phyloP scores from a whole-genome alignment of 1,284 basidiomycete species.

The Cutaneotrichosporon mucoides region DNA sequence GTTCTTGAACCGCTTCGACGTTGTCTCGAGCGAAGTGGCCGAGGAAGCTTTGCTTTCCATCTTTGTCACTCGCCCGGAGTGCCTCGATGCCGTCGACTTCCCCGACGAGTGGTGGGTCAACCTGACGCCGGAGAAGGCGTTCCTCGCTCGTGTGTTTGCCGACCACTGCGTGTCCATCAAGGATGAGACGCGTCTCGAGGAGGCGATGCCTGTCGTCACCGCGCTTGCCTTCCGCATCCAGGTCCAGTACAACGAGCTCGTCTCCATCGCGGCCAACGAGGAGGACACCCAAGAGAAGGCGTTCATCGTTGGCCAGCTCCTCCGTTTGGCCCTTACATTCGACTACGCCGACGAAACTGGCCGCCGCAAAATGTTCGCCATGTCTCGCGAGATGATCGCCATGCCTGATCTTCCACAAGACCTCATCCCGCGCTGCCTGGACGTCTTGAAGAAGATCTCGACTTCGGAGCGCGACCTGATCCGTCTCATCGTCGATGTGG shows the following conservation, averaged over 20 bases:
- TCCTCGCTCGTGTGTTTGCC: constrained; percentile 79
- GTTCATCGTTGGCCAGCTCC: constrained; percentile 74
- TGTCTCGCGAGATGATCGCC: constrained; percentile 83
- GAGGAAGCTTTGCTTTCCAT: constrained; percentile 65
- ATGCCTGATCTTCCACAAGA: constrained; percentile 72
- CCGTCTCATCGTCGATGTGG: constrained; percentile 87
- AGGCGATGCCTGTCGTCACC: constrained; percentile 80
- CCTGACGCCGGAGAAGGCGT: constrained; percentile 74
- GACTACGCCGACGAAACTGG: constrained; percentile 97
- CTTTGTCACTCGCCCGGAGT: constrained; percentile 59
- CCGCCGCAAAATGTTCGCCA: constrained; percentile 81
- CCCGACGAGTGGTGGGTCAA: constrained; percentile 67
- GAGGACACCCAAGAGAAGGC: constrained; percentile 54
- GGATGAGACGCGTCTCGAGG: constrained; percentile 67
- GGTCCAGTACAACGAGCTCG: constrained; percentile 67
- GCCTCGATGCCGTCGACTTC: constrained; percentile 66
- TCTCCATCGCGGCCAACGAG: constrained; percentile 53
- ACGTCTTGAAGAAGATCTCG: constrained; percentile 79
- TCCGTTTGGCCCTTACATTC: constrained; percentile 73
- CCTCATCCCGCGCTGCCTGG: constrained; percentile 76
- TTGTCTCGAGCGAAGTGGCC: constrained; percentile 57
- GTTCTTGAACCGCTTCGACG: constrained; percentile 63
- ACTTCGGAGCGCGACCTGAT: constrained; percentile 86
- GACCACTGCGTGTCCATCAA: constrained; percentile 68
- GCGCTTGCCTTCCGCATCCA: constrained; percentile 83